Conservation (phyloP, 129 eudicot species). For the Heracleum sosnowskyi region DNA sequence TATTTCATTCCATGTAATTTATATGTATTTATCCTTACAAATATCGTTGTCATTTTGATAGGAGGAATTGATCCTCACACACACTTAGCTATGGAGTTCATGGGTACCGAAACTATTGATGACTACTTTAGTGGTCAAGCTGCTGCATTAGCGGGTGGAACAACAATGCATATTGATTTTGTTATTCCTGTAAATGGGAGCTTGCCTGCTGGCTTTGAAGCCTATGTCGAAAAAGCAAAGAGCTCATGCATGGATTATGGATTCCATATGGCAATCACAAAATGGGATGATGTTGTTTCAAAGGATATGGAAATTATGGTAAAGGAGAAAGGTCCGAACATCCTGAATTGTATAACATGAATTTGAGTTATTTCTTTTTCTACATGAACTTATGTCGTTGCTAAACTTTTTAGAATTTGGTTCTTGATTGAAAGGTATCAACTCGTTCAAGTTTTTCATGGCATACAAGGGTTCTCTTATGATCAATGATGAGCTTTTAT, state of each 20-base stretch:
- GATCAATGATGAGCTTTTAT: conserved; percentile 76
- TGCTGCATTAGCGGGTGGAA: conserved; percentile 98
- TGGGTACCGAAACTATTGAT: conserved; percentile 92
- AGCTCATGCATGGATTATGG: conserved; percentile 93
- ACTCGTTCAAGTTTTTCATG: conserved; percentile 95
- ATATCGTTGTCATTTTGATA: conserved; percentile 27
- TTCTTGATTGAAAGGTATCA: conserved; percentile 54
- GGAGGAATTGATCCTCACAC: conserved; percentile 99
- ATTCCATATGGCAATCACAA: conserved; percentile 98
- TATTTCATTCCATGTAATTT: not conserved
- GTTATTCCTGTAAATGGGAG: conserved; percentile 87
- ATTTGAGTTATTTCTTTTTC: not conserved
- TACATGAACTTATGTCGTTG: not conserved
- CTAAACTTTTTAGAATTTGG: conserved; percentile 17
- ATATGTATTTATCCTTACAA: not conserved
- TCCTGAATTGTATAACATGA: not conserved
- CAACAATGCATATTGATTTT: conserved; percentile 96
- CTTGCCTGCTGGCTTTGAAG: conserved; percentile 68
- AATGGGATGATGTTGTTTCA: conserved; percentile 84
- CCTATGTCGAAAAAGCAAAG: conserved; percentile 69
- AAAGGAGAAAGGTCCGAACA: conserved; percentile 66
- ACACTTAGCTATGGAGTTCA: conserved; percentile 93
- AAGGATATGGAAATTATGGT: conserved; percentile 97
- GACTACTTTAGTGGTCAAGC: conserved; percentile 95
- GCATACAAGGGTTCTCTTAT: conserved; percentile 91